These are phyloP conservation scores for Candida parachauliodes DNA, from an alignment of 805 yeast species.

Conservation along the genomic window DNA sequence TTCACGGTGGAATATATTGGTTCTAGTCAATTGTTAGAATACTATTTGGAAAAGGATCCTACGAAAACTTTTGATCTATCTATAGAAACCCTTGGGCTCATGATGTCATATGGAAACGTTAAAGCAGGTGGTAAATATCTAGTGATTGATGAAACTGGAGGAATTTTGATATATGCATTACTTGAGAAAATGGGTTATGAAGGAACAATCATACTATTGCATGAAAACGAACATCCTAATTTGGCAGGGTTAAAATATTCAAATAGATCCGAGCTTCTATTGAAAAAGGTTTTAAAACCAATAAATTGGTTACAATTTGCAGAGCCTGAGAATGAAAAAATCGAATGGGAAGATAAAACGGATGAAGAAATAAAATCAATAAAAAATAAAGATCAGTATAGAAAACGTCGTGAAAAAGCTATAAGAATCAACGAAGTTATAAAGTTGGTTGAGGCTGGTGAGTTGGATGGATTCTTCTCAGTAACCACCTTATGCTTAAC, in stretches of 20 bases:
- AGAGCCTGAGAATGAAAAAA: constrained; percentile 64
- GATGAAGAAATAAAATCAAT: constrained; percentile 52
- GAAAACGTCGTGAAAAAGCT: constrained; percentile 59
- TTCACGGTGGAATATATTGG: constrained; percentile 80
- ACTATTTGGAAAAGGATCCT: constrained; percentile 74
- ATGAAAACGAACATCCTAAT: constrained; percentile 93
- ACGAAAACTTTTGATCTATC: constrained; percentile 74
- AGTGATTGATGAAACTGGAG: constrained; percentile 92
- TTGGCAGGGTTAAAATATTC: constrained; percentile 65
- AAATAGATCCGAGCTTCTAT: constrained; percentile 48
- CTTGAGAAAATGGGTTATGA: constrained; percentile 88
- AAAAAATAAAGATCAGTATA: constrained; percentile 66
- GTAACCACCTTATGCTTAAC: constrained; percentile 72
- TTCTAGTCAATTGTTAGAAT: constrained; percentile 65
- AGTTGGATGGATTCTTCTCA: constrained; percentile 72
- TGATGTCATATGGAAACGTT: constrained; percentile 75
- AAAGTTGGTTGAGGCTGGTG: constrained; percentile 45
- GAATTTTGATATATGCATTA: constrained; percentile 79
- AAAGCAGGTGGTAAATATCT: constrained; percentile 88
- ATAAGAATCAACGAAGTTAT: constrained; percentile 47
- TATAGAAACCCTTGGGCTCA: constrained; percentile 75
- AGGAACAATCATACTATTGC: constrained; percentile 64
- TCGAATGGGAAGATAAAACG: constrained; percentile 44
- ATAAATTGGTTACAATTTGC: constrained; percentile 76
- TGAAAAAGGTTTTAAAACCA: constrained; percentile 57